Base-by-base conservation (phyloP, 2,329 filamentous ascomycete species). In the Fusarium pseudocircinatum region DNA sequence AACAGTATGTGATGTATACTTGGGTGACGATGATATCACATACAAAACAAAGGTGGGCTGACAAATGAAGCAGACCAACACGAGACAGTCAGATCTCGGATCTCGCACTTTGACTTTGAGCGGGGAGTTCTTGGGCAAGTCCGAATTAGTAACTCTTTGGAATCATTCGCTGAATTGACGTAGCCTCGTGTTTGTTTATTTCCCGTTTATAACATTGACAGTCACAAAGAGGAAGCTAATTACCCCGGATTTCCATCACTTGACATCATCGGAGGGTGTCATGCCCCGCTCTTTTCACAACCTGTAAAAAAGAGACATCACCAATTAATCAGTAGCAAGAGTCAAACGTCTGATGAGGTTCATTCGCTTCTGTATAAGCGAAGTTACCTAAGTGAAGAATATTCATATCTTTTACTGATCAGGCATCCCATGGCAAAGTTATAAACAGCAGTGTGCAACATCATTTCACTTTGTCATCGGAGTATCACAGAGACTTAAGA, bases 161-260 rank as follows among this genome's bases (percentile, higher is more conserved):
- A 43, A 71, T 56, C 62, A 74, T 54, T 57, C 46, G 30, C 30
- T 39, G 40, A 15, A 18, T 59, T 18, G 54, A 63, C 44, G 62
- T 74, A 37, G 40, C 46, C 24, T 43, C n/a, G 30, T 61, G 47
- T 22, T n/a, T 44, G 13, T 30, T 40, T 15, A 24, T 57, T n/a
- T 36, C 22, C 39, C 22, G 36, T 60, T 54, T 56, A 34, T 20
- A 52, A n/a, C 28, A 12, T 40, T 34, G 8, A 50, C 32, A 26
- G 50, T n/a, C 24, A 53, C 22, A 40, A 30, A 40, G 16, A 53
- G 37, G 46, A 63, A 42, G 34, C 50, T 75, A 30, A 47, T 30
- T 30, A 70, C 72, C 72, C 72, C 69, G n/a, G 72, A 75, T 75
- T 75, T 75, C 32, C n/a, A 58, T 30, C n/a, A 30, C 16, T 54